Percentiles rank a stretch among this genome's conserved stretches.
Conservation (phyloP, 2,329 filamentous ascomycete genomes). For the Sporothrix curviconia region DNA sequence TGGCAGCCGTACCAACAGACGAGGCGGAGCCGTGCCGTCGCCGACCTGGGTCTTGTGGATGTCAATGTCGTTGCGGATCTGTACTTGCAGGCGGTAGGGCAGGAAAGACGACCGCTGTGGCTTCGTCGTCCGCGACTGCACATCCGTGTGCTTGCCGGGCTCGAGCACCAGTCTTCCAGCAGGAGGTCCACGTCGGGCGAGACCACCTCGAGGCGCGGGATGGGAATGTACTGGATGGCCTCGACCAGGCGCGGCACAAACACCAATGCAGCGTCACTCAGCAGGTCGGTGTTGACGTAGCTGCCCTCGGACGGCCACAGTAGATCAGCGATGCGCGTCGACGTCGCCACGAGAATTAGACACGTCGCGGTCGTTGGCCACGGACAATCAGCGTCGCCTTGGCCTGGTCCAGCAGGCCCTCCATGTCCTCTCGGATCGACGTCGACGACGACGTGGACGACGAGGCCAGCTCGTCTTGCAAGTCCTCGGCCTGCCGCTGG, state of each 20-base stretch:
- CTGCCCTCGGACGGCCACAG: slow-evolving; percentile 59
- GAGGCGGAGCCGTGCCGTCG: not conserved
- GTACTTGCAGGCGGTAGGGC: slow-evolving; percentile 72
- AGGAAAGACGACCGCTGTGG: slow-evolving; percentile 77
- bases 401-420: slow-evolving; percentile 62
- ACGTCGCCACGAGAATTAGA: slow-evolving; percentile 60
- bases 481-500: slow-evolving; percentile 41
- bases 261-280: slow-evolving; percentile 69
- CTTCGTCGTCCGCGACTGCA: not conserved
- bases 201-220: slow-evolving; percentile 82
- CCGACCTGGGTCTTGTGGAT: slow-evolving; percentile 69
- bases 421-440: slow-evolving; percentile 64
- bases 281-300: slow-evolving; percentile 54
- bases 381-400: slow-evolving; percentile 61
- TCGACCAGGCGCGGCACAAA: slow-evolving; percentile 74
- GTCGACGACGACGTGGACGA: not conserved
- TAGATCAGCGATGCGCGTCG: slow-evolving; percentile 60
- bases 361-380: slow-evolving; percentile 66
- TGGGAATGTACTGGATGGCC: slow-evolving; percentile 78
- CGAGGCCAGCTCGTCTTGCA: not conserved
- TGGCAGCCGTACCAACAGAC: slow-evolving; percentile 65
- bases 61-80: slow-evolving; percentile 81
- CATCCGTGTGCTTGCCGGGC: slow-evolving; percentile 73
- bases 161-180: slow-evolving; percentile 88
- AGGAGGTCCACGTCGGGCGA: slow-evolving; percentile 78